phyloP scores from a whole-genome alignment of 306 rosid species.

The Leucaena leucocephala region DNA sequence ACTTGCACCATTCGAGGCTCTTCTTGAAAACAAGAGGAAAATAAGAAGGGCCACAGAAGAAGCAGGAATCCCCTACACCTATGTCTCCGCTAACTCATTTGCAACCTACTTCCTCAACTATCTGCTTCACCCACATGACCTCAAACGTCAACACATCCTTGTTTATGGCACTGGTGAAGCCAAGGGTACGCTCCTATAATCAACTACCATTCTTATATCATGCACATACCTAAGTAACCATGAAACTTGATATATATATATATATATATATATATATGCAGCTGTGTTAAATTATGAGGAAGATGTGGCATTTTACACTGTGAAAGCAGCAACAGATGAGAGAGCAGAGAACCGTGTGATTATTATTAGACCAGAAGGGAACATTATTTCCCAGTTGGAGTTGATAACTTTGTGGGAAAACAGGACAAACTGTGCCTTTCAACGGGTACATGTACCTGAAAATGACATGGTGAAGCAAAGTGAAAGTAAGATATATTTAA shows the following conservation, averaged over 20 bases:
- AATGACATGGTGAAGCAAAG: slow-evolving; percentile 33
- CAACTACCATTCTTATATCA: neutral
- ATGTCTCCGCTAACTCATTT: slow-evolving; percentile 43
- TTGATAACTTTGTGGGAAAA: slow-evolving; percentile 45
- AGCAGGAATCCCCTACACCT: slow-evolving; percentile 48
- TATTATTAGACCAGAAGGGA: slow-evolving; percentile 30
- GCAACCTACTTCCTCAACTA: slow-evolving; percentile 43
- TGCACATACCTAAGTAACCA: neutral
- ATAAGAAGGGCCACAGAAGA: slow-evolving; percentile 55
- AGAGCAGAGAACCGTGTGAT: slow-evolving; percentile 39
- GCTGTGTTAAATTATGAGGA: slow-evolving; percentile 51
- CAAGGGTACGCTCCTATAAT: slow-evolving; percentile 31
- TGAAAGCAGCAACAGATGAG: slow-evolving; percentile 47
- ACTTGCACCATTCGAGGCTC: slow-evolving; percentile 45
- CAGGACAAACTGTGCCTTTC: slow-evolving; percentile 43
- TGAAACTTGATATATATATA: neutral
- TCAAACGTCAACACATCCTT: slow-evolving; percentile 10
- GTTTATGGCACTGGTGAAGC: slow-evolving; percentile 49
- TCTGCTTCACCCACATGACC: slow-evolving; percentile 44
- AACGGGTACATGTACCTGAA: slow-evolving; percentile 28
- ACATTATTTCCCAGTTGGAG: slow-evolving; percentile 47
- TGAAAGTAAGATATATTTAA: slow-evolving; percentile 27
- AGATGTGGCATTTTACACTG: slow-evolving; percentile 44
- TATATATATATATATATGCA: neutral
- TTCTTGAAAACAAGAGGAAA: slow-evolving; percentile 47